These are phyloP conservation scores for Neurospora discreta DNA, from an alignment of 495 filamentous ascomycete species.

Conservation along the genomic window DNA sequence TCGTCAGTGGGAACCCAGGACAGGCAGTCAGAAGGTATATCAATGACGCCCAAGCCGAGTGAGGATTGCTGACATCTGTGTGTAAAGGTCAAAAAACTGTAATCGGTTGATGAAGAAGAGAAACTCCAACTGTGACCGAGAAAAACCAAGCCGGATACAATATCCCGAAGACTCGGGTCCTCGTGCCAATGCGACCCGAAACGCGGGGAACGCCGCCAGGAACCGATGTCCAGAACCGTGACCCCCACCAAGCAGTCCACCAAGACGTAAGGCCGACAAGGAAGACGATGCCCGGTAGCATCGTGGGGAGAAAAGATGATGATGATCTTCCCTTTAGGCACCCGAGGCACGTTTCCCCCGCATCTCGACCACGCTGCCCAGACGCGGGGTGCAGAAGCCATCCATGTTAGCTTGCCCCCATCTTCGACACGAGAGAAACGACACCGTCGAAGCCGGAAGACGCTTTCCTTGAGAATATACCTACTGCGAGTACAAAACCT, in stretches of 20 bases:
- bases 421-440: not conserved
- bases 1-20: not conserved
- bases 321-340: not conserved
- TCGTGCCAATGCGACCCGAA: not conserved
- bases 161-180: not conserved
- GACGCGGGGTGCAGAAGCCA: not conserved
- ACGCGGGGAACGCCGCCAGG: not conserved
- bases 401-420: not conserved
- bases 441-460: not conserved
- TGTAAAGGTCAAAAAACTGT: no score
- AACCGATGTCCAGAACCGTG: not conserved
- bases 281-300: not conserved
- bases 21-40: not conserved
- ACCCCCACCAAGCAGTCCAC: not conserved
- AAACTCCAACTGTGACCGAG: not conserved
- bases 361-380: not conserved
- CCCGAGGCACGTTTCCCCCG: not conserved
- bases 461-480: no score
- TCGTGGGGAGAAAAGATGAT: not conserved
- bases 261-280: no score
- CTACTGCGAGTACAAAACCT: not conserved
- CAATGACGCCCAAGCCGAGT: not conserved
- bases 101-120: not conserved
- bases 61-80: not conserved
- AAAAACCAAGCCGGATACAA: not conserved